Evolutionary conservation across 768 basidiomycete genomes (phyloP), one percentile per base, ranked within the genome.

Genomic region (Psilocybe azurescens): DNA sequence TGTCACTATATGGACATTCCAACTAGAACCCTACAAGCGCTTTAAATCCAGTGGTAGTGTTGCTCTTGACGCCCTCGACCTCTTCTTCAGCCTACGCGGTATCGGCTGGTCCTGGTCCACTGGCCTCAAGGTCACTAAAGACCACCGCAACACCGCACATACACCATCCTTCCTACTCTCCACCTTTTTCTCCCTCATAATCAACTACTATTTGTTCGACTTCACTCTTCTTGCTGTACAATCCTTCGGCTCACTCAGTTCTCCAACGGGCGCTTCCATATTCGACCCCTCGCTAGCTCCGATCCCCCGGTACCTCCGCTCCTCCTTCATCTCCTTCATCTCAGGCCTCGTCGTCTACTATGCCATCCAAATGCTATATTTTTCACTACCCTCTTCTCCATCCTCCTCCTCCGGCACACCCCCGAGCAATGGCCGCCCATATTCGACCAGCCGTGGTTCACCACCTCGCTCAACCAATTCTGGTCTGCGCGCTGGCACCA

Each of bases 401-500:
- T 85, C 32, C 51, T 78, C 39, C 53, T 87, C 30, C 79, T 89
- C 50, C 67, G 69, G 28, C 86, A 89, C 69, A 64, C 76, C 50
- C 81, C 82, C 0, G 75, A 74, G 0, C 78, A 85, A 53, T 90
- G 88, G 88, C 90, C 89, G 0, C 89, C 87, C 1, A 61, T 86
- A 24, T 89, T 89, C 70, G 75, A 83, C 57, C 54, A 73, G 5
- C 90, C 90, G 3, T 90, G 83, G 82, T 46, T 69, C 9, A 70
- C 86, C 0, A 85, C 84, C 3, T 89, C 88, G 3, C 72, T 91
- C n/a, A 71, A 75, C 39, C 81, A 86, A 24, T 84, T 88, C 59
- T 91, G 90, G 90, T 77, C 81, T 3, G 70, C 63, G 58, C 74
- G 82, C n/a, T 91, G 90, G 90, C 90, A 91, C 65, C 89, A 90